Evolutionary conservation across 768 basidiomycete genomes (phyloP).

Genomic region (Trametes cinnabarina): DNA sequence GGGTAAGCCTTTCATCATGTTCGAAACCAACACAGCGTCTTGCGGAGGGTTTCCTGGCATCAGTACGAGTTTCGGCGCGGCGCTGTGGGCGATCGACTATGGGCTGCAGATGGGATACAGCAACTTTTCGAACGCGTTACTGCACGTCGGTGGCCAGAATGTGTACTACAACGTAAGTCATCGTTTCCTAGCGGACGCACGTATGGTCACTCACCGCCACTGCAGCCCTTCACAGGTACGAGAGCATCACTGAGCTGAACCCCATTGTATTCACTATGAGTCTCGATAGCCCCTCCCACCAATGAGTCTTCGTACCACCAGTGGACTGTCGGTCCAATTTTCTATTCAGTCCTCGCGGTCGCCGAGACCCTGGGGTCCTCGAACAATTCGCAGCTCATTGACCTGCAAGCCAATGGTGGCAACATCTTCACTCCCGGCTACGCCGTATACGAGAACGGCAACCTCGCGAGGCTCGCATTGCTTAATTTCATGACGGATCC

Average conservation of each 20-base stretch:
- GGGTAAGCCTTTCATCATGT: constrained; percentile 46
- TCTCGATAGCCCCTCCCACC: constrained; percentile 38
- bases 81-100: constrained; percentile 52
- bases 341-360: constrained; percentile 45
- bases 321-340: constrained; percentile 49
- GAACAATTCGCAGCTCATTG: constrained; percentile 41
- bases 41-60: constrained; percentile 57
- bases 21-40: constrained; percentile 53
- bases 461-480: constrained; percentile 41
- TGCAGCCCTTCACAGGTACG: constrained; percentile 47
- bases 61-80: constrained; percentile 47
- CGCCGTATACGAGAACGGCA: constrained; percentile 46
- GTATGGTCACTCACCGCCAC: neutral
- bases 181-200: neutral
- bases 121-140: constrained; percentile 46
- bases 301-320: constrained; percentile 36
- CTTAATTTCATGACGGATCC: constrained; percentile 49
- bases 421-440: constrained; percentile 44
- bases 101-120: constrained; percentile 47
- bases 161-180: constrained; percentile 51
- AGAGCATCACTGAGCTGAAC: too few species aligned
- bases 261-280: neutral
- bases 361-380: constrained; percentile 47
- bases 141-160: constrained; percentile 49
- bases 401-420: constrained; percentile 34